Base-by-base conservation (phyloP, 129 eudicot species). In the Apium graveolens region DNA sequence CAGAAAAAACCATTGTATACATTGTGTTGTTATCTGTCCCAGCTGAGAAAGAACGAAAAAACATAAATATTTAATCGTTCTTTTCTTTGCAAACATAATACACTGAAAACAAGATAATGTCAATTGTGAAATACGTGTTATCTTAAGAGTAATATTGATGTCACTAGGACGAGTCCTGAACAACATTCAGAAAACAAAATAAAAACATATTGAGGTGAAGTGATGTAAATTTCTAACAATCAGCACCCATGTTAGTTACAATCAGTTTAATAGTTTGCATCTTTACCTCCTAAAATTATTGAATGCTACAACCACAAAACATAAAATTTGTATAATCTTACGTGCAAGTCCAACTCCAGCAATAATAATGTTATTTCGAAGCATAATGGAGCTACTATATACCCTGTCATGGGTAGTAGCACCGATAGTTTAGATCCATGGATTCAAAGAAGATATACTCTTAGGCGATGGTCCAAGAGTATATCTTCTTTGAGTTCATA, bases 381-480 rank as follows among this genome's bases (percentile, higher is more conserved):
- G 96, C 78, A 78, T 34, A 35, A 96, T 83, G 6, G 96, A 90
- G 86, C 92, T 96, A 76, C 85, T 85, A 69, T 96, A 96, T 44
- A 81, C 85, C 81, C 99, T 76, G 78, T 96, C 97, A 75, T 96
- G 97, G 77, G 97, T 83, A 43, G 99, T 95, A 74, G 99, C 97
- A 76, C 97, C 99, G 53, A 96, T 96, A 0, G 99, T 92, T 82
- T 85, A 92, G 79, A 96, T 96, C 99, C 99, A 96, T 31, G 99
- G 99, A 81, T 97, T 96, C 80, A 90, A 96, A 77, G 99, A 96
- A 76, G 95, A 90, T 49, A 92, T 79, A 81, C 97, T 96, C 81
- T 86, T 91, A 13, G 97, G 97, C 37, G 93, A 88, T 13, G 99
- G 99, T 24, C 99, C 99, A 41, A n/a, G n/a, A n/a, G n/a, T n/a